Evolutionary conservation across 2,329 filamentous ascomycete species (phyloP).

Genomic region (Monosporascus sp.): DNA sequence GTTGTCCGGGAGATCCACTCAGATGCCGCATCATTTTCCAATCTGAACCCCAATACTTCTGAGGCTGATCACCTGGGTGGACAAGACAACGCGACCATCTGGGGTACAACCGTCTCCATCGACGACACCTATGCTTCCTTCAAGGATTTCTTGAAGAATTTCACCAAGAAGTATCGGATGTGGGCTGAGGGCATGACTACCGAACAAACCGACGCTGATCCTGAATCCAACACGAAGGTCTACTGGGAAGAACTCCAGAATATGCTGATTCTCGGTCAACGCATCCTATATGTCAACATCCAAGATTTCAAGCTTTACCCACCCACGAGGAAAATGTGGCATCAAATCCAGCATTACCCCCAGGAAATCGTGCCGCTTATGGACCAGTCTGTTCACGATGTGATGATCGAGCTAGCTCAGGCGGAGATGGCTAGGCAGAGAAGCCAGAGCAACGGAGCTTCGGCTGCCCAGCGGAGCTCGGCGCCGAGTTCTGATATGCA

Average conservation of each 20-base stretch:
- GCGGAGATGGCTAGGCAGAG: slow-evolving; percentile 70
- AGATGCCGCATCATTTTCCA: slow-evolving; percentile 56
- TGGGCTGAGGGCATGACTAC: slow-evolving; percentile 81
- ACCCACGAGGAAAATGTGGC: slow-evolving; percentile 87
- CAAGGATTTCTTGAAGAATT: slow-evolving; percentile 89
- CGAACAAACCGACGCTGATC: slow-evolving; percentile 63
- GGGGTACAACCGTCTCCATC: slow-evolving; percentile 96
- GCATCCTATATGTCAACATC: slow-evolving; percentile 81
- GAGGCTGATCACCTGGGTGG: slow-evolving; percentile 87
- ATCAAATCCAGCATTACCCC: slow-evolving; percentile 89
- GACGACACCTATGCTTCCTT: slow-evolving; percentile 82
- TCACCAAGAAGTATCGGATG: slow-evolving; percentile 89
- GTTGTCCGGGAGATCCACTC: slow-evolving; percentile 54
- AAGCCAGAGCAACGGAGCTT: slow-evolving; percentile 25
- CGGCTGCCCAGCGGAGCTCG: slow-evolving; percentile 51
- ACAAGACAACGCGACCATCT: slow-evolving; percentile 76
- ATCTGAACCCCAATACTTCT: slow-evolving; percentile 75
- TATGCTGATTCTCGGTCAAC: slow-evolving; percentile 83
- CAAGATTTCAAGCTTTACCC: slow-evolving; percentile 90
- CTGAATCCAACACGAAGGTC: slow-evolving; percentile 71
- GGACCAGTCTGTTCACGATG: slow-evolving; percentile 90
- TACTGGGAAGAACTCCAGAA: slow-evolving; percentile 83
- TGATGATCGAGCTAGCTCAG: slow-evolving; percentile 84
- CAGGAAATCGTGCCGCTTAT: slow-evolving; percentile 95
- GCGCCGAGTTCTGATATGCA: slow-evolving; percentile 67